These are phyloP conservation scores for Gynochthodes officinalis DNA, from an alignment of 257 asterid species.

Conservation along the genomic window DNA sequence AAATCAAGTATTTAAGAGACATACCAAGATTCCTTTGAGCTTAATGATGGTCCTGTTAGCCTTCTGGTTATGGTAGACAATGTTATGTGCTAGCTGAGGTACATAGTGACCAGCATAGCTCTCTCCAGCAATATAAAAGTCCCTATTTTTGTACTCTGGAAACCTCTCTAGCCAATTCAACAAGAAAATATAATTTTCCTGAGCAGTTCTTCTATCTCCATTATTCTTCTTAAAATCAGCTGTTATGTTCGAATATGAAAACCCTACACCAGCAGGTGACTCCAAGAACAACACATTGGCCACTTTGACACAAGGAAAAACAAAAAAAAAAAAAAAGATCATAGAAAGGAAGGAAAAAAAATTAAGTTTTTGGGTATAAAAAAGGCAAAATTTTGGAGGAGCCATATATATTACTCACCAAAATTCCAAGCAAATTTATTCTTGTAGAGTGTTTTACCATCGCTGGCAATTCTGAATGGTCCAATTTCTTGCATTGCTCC, in stretches of 20 bases:
- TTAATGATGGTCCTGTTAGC: slow-evolving; percentile 48
- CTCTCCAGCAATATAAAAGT: slow-evolving; percentile 61
- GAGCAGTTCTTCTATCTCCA: slow-evolving; percentile 58
- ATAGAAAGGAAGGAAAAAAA: no score
- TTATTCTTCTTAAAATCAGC: slow-evolving; percentile 25
- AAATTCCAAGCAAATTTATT: slow-evolving; percentile 70
- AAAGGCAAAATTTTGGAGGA: no score
- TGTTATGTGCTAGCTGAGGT: slow-evolving; percentile 67
- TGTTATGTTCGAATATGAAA: slow-evolving; percentile 70
- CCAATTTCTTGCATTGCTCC: slow-evolving; percentile 96
- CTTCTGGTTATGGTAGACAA: slow-evolving; percentile 44
- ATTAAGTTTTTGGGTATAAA: no score
- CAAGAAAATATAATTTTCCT: slow-evolving; percentile 52
- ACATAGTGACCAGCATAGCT: slow-evolving; percentile 82
- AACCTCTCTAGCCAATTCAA: slow-evolving; percentile 69
- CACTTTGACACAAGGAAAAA: no score
- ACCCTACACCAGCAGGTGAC: slow-evolving; percentile 91
- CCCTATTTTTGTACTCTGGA: slow-evolving; percentile 57
- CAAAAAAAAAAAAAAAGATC: no score
- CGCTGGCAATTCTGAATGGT: slow-evolving; percentile 76
- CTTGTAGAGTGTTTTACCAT: slow-evolving; percentile 77
- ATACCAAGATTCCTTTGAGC: slow-evolving; percentile 76
- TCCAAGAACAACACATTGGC: slow-evolving; percentile 76
- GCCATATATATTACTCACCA: no score
- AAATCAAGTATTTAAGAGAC: no score